Evolutionary conservation across 2,329 filamentous ascomycete species (phyloP).

Genomic region (Neodidymelliopsis sp.): DNA sequence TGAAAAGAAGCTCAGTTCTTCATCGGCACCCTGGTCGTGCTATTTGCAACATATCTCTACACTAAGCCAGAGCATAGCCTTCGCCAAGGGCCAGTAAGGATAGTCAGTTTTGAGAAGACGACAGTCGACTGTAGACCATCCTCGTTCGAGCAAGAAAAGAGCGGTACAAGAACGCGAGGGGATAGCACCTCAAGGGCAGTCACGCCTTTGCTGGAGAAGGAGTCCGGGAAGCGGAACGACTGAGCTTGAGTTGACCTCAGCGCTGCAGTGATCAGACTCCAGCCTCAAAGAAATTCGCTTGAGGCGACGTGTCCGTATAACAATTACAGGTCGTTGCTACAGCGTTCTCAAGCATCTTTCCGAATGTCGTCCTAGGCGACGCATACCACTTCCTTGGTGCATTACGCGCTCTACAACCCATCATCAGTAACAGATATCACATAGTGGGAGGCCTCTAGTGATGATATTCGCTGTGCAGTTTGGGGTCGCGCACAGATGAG

Average conservation of each 20-base stretch:
- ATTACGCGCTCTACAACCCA: too few relatives aligned
- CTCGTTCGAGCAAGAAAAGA: constrained; percentile 28
- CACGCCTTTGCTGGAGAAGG: constrained; percentile 34
- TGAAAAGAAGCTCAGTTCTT: constrained; percentile 69
- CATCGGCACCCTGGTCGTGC: constrained; percentile 78
- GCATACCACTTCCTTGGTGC: too few relatives aligned
- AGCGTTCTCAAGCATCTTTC: too few relatives aligned
- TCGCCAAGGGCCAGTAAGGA: constrained; percentile 68
- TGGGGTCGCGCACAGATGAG: not conserved
- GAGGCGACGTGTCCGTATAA: not conserved
- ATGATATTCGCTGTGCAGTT: too few relatives aligned
- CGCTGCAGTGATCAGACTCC: not conserved
- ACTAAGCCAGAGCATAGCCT: constrained; percentile 66
- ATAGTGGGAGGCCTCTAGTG: too few relatives aligned
- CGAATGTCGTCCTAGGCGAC: too few relatives aligned
- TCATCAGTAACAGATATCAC: too few relatives aligned
- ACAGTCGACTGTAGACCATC: constrained; percentile 58
- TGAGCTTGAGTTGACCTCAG: constrained; percentile 14
- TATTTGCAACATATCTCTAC: constrained; percentile 86
- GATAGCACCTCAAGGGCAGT: constrained; percentile 27
- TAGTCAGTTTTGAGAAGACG: constrained; percentile 80
- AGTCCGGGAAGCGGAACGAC: constrained; percentile 34
- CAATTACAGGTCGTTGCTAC: too few relatives aligned
- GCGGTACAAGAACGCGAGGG: constrained; percentile 11
- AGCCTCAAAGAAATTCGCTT: not conserved